Conservation (phyloP, 192 early-diverging fungal genomes). For the Backusella circina region DNA sequence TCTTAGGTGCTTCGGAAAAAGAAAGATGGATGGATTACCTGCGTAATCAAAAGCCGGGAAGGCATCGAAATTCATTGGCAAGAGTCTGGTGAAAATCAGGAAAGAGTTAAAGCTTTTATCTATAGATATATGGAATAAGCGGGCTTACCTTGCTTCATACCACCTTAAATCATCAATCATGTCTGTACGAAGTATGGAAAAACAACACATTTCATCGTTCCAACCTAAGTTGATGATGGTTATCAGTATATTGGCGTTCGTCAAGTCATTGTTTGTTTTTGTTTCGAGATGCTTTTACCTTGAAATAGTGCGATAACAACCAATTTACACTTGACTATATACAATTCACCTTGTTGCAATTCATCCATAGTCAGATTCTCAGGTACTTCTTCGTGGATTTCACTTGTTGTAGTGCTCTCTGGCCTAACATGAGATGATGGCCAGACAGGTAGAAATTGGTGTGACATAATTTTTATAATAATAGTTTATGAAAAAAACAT, state of each 20-base stretch:
- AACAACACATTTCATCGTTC: conserved; percentile 43
- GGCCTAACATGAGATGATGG: not conserved
- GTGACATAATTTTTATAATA: not conserved
- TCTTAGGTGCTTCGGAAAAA: conserved; percentile 24
- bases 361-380: conserved; percentile 13
- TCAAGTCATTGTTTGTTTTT: not conserved
- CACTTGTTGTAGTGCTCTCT: not conserved
- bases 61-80: conserved; percentile 34
- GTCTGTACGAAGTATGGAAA: conserved; percentile 34
- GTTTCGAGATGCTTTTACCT: conserved; percentile 16
- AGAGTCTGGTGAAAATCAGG: not conserved
- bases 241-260: not conserved
- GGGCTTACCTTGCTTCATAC: conserved; percentile 25
- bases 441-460: not conserved
- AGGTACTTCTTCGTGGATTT: conserved; percentile 3
- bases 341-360: conserved; percentile 29
- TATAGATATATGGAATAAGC: not conserved
- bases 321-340: conserved; percentile 31
- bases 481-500: conserved; percentile 2
- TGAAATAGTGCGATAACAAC: conserved; percentile 32
- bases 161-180: conserved; percentile 24
- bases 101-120: not conserved
- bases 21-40: conserved; percentile 33
- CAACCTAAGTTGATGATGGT: conserved; percentile 16
- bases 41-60: conserved; percentile 31